Percentiles rank a stretch among this genome's conserved stretches.
Evolutionary conservation across 2,329 filamentous ascomycete species (phyloP).

Genomic region (Penicillium oxalicum): DNA sequence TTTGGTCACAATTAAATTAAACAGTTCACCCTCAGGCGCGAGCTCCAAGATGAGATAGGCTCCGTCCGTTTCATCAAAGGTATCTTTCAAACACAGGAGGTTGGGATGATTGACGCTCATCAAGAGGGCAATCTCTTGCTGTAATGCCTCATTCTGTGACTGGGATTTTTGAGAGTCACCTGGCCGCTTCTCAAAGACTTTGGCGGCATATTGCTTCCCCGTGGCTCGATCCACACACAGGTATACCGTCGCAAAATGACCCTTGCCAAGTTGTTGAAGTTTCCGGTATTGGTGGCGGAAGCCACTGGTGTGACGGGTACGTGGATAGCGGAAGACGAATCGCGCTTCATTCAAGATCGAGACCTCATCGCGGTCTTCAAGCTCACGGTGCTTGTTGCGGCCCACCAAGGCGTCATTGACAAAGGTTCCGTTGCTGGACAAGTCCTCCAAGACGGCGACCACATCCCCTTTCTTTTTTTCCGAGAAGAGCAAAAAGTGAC

Average conservation of each 20-base stretch:
- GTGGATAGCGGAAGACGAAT: slow-evolving; percentile 88
- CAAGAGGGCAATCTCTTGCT: slow-evolving; percentile 92
- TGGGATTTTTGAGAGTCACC: slow-evolving; percentile 73
- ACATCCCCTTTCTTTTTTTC: slow-evolving; percentile 54
- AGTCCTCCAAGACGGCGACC: slow-evolving; percentile 76
- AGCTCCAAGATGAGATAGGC: slow-evolving; percentile 90
- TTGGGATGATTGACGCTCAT: slow-evolving; percentile 97
- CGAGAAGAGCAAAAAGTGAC: slow-evolving; percentile 51
- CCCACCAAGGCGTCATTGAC: slow-evolving; percentile 89
- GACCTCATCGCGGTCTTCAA: slow-evolving; percentile 86
- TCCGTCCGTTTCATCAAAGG: slow-evolving; percentile 83
- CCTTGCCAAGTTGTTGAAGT: slow-evolving; percentile 81
- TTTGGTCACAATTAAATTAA: slow-evolving; percentile 90
- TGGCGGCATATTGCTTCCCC: slow-evolving; percentile 81
- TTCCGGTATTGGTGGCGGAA: slow-evolving; percentile 85
- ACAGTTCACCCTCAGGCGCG: slow-evolving; percentile 86
- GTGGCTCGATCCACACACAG: slow-evolving; percentile 80
- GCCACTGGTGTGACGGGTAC: slow-evolving; percentile 62
- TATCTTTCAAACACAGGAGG: slow-evolving; percentile 87
- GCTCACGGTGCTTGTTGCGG: slow-evolving; percentile 81
- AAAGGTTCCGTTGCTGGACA: slow-evolving; percentile 94
- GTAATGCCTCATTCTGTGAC: slow-evolving; percentile 69
- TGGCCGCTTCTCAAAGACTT: slow-evolving; percentile 82
- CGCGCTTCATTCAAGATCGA: slow-evolving; percentile 76
- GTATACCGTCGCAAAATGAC: slow-evolving; percentile 91